A percentile compares a stretch with the other conserved stretches of the same genome.
phyloP scores from a whole-genome alignment of 1,284 basidiomycete species.

The Boletellus deceptivus region DNA sequence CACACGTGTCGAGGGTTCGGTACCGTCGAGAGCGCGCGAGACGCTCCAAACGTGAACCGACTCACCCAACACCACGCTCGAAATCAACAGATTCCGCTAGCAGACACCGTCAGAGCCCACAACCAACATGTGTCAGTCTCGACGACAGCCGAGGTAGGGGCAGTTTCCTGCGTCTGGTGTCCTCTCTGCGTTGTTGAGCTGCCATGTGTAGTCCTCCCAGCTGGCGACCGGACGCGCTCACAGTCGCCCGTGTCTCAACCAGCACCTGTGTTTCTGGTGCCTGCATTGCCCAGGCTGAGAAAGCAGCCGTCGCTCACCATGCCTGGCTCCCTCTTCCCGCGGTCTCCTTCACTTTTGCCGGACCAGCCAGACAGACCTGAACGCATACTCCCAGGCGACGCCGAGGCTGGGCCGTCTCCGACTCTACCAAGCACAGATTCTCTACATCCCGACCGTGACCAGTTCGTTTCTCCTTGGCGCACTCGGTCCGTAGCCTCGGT shows the following conservation, averaged over 20 bases:
- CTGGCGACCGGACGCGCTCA: slow-evolving; percentile 22
- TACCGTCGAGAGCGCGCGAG: slow-evolving; percentile 11
- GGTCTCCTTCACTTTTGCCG: slow-evolving; percentile 62
- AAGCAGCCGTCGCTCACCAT: slow-evolving; percentile 57
- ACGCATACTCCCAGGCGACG: background rate
- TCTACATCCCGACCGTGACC: slow-evolving; percentile 11
- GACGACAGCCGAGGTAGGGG: slow-evolving; percentile 23
- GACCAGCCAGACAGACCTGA: slow-evolving; percentile 26
- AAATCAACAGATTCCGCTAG: slow-evolving; percentile 18
- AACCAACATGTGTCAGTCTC: slow-evolving; percentile 3
- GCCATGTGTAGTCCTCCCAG: slow-evolving; percentile 20
- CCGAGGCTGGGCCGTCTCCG: slow-evolving; percentile 20
- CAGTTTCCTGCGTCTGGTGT: background rate
- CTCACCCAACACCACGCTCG: slow-evolving; percentile 19
- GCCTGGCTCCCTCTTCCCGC: slow-evolving; percentile 76
- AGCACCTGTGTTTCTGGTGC: slow-evolving; percentile 28
- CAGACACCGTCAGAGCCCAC: slow-evolving; percentile 5
- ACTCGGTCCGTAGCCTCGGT: slow-evolving; percentile 37
- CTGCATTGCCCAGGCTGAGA: slow-evolving; percentile 32
- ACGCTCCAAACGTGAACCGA: slow-evolving; percentile 6
- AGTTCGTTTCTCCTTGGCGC: slow-evolving; percentile 31
- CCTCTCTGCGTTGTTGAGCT: slow-evolving; percentile 3
- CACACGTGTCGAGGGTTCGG: slow-evolving; percentile 4
- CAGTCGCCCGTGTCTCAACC: slow-evolving; percentile 22
- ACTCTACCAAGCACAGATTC: background rate